Conservation (phyloP, 208 protist species). For the Polymyxa betae region DNA sequence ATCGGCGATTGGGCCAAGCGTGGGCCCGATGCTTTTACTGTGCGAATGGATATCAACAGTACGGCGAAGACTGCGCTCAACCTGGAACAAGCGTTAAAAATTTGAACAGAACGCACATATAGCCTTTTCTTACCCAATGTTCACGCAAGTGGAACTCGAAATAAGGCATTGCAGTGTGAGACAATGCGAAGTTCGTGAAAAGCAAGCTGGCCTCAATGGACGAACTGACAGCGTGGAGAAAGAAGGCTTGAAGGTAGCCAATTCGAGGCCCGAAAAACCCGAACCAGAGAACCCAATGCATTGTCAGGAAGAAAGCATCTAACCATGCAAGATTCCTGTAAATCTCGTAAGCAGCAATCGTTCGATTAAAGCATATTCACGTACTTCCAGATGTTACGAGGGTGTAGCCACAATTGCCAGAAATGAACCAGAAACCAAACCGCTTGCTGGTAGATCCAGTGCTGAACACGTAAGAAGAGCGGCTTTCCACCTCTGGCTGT, state of each 20-base stretch:
- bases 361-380: background rate
- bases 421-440: slow-evolving; percentile 35
- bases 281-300: slow-evolving; percentile 8
- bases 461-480: background rate
- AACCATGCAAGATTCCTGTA: background rate
- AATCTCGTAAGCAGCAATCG: background rate
- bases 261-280: background rate
- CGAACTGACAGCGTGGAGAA: background rate
- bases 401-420: slow-evolving; percentile 44
- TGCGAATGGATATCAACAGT: slow-evolving; percentile 19
- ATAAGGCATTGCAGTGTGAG: slow-evolving; percentile 9
- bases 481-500: background rate
- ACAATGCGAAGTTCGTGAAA: slow-evolving; percentile 48
- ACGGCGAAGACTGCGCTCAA: background rate
- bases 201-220: slow-evolving; percentile 5
- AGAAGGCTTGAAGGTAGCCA: background rate
- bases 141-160: background rate
- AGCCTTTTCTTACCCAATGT: background rate
- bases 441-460: background rate
- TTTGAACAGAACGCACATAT: background rate
- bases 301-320: background rate
- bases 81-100: background rate
- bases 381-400: background rate
- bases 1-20: background rate
- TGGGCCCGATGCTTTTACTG: background rate